phyloP scores from a whole-genome alignment of 2,329 filamentous ascomycete species.

The Diaporthe destruens region DNA sequence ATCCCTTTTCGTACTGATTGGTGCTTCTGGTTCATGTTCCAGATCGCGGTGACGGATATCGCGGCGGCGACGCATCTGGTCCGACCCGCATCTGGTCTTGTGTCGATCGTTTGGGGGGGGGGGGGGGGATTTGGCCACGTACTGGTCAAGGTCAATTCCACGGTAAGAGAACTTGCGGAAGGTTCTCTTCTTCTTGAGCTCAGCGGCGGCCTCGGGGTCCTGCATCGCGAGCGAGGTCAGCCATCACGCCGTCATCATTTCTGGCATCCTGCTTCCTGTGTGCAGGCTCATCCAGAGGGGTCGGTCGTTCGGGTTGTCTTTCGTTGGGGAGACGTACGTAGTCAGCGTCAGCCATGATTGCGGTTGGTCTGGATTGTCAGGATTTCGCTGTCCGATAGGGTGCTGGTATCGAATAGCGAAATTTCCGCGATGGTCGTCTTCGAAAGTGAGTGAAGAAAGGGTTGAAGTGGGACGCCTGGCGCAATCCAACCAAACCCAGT shows the following conservation, averaged over 20 bases:
- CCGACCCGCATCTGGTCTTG: neutral
- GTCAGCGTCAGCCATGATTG: conserved; percentile 80
- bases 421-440: conserved; percentile 41
- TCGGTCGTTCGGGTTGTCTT: neutral
- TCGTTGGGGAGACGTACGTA: conserved; percentile 48
- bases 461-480: conserved; percentile 39
- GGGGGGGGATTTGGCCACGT: conserved; percentile 59
- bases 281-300: neutral
- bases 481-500: conserved; percentile 26
- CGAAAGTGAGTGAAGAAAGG: conserved; percentile 33
- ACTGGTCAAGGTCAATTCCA: conserved; percentile 99
- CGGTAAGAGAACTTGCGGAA: conserved; percentile 99
- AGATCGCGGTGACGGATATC: conserved; percentile 17
- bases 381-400: conserved; percentile 54
- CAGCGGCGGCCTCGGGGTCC: conserved; percentile 98
- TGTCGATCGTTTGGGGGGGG: neutral
- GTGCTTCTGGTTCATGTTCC: neutral
- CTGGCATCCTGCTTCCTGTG: neutral
- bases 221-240: conserved; percentile 54
- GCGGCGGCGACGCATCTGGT: neutral
- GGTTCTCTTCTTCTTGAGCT: conserved; percentile 99
- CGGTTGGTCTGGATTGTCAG: conserved; percentile 54
- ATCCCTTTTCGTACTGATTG: neutral
- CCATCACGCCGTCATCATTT: conserved; percentile 38
- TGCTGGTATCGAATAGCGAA: conserved; percentile 52